Percentiles rank a stretch among this genome's conserved stretches.
Conservation (phyloP, 805 yeast species). For the Yarrowia sp. region DNA sequence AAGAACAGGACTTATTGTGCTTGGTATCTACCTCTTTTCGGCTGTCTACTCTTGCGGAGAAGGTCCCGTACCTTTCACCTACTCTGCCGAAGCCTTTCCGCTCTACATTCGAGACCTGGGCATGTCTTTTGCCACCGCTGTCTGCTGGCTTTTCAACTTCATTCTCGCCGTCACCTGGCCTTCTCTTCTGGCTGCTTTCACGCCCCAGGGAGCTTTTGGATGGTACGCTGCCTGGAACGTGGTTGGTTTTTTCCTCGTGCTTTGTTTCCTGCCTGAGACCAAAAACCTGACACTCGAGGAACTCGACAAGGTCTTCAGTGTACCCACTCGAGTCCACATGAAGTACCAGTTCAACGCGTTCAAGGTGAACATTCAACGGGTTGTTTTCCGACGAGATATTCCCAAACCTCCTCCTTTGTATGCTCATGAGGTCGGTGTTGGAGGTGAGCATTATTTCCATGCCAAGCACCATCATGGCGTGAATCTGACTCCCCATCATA, state of each 20-base stretch:
- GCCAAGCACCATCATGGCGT: background rate
- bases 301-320: constrained; percentile 67
- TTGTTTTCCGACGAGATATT: constrained; percentile 30
- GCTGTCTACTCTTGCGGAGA: constrained; percentile 78
- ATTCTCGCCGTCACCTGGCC: constrained; percentile 78
- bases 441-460: background rate
- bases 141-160: constrained; percentile 51
- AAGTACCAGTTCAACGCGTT: constrained; percentile 43
- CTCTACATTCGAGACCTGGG: constrained; percentile 75
- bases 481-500: background rate
- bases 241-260: constrained; percentile 62
- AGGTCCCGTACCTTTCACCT: constrained; percentile 88
- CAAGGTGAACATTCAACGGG: constrained; percentile 30
- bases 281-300: constrained; percentile 71
- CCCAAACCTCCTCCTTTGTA: constrained; percentile 21
- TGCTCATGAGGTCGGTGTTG: constrained; percentile 9
- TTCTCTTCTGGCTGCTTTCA: constrained; percentile 58
- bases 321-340: constrained; percentile 53
- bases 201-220: constrained; percentile 82
- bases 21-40: constrained; percentile 71
- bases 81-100: constrained; percentile 82
- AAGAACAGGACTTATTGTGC: constrained; percentile 62
- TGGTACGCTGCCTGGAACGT: constrained; percentile 86
- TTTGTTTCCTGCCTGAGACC: constrained; percentile 58
- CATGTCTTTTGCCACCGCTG: constrained; percentile 72